Evolutionary conservation across 129 eudicot genomes (phyloP).

Genomic region (Deinandra increscens): DNA sequence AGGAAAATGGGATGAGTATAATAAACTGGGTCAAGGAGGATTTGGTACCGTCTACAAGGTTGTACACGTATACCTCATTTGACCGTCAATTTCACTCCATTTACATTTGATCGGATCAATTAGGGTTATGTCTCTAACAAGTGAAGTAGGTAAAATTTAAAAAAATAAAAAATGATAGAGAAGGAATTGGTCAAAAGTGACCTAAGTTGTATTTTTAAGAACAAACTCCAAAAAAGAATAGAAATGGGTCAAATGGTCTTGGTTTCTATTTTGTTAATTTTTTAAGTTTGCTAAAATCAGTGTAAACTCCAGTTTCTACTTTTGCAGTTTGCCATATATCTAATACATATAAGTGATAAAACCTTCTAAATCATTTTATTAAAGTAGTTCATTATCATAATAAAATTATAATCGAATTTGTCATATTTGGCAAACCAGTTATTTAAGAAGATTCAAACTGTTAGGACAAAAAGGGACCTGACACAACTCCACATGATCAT

Average conservation of each 20-base stretch:
- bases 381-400: background rate
- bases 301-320: background rate
- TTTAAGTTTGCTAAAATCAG: background rate
- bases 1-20: slow-evolving; percentile 51
- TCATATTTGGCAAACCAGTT: background rate
- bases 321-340: background rate
- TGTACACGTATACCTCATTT: background rate
- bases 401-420: background rate
- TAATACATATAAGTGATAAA: background rate
- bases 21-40: slow-evolving; percentile 83
- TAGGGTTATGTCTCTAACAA: background rate
- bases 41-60: slow-evolving; percentile 86
- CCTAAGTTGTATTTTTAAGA: background rate
- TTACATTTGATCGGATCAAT: background rate
- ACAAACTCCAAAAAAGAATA: too few species aligned
- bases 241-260: too few species aligned
- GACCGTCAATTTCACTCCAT: background rate
- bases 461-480: background rate
- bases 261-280: background rate
- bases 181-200: background rate
- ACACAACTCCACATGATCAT: background rate
- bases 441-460: background rate
- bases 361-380: background rate
- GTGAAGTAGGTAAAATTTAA: background rate
- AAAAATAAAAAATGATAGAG: background rate